These are phyloP conservation scores for Kluyveromyces lactis DNA, from an alignment of 805 yeast genomes.

Conservation along the genomic window DNA sequence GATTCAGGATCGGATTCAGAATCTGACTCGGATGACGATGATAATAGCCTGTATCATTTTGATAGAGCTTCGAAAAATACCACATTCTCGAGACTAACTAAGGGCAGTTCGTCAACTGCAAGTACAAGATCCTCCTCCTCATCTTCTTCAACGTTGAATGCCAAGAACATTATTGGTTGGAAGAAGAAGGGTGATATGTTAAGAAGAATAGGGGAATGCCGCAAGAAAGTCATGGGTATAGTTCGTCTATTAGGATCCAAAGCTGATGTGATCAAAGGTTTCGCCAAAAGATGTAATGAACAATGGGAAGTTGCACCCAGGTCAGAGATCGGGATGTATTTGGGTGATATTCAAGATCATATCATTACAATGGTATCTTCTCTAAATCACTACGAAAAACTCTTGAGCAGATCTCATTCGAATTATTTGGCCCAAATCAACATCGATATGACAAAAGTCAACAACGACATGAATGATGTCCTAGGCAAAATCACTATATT, in stretches of 20 bases:
- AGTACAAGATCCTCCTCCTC: slow-evolving; percentile 21
- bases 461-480: slow-evolving; percentile 94
- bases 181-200: slow-evolving; percentile 90
- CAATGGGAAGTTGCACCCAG: slow-evolving; percentile 73
- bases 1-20: slow-evolving; percentile 29
- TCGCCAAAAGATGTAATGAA: slow-evolving; percentile 84
- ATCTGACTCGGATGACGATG: slow-evolving; percentile 32
- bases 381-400: slow-evolving; percentile 87
- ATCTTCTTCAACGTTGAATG: slow-evolving; percentile 30
- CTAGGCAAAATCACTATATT: slow-evolving; percentile 85
- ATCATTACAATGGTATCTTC: slow-evolving; percentile 95
- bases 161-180: slow-evolving; percentile 55
- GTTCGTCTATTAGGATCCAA: slow-evolving; percentile 78
- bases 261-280: slow-evolving; percentile 96
- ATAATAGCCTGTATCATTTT: slow-evolving; percentile 10
- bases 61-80: slow-evolving; percentile 8
- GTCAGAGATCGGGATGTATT: slow-evolving; percentile 84
- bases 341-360: slow-evolving; percentile 97
- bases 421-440: slow-evolving; percentile 94
- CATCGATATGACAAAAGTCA: slow-evolving; percentile 95
- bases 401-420: slow-evolving; percentile 90
- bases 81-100: slow-evolving; percentile 8
- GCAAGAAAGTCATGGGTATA: slow-evolving; percentile 89
- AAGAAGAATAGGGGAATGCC: slow-evolving; percentile 88
- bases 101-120: slow-evolving; percentile 13